A percentile compares a stretch with the other conserved stretches of the same genome.
phyloP scores from a whole-genome alignment of 805 yeast species.

The Suhomyces canberraensis region DNA sequence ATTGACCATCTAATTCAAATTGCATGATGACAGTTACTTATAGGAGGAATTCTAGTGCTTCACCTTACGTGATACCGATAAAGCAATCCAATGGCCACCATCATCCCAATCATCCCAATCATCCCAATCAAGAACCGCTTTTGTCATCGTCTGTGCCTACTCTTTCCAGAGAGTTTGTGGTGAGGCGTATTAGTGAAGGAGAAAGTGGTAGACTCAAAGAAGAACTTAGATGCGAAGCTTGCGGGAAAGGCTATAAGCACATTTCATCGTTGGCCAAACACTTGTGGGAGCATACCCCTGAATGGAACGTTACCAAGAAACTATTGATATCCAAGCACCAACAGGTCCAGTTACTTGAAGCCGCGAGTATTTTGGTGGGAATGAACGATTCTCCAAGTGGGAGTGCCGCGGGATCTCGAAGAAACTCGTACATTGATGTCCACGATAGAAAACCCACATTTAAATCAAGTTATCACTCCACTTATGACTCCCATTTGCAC shows the following conservation, averaged over 20 bases:
- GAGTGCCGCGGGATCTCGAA: constrained; percentile 2
- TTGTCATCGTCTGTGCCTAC: constrained; percentile 48
- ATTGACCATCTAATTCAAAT: no score
- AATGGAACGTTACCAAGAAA: constrained; percentile 85
- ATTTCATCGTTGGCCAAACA: constrained; percentile 85
- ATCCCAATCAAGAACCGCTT: no score
- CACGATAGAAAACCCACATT: constrained; percentile 1
- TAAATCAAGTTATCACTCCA: neutral
- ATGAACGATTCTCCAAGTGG: constrained; percentile 50
- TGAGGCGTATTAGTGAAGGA: constrained; percentile 79
- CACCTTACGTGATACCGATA: constrained; percentile 29
- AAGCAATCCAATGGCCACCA: constrained; percentile 17
- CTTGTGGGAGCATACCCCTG: constrained; percentile 93
- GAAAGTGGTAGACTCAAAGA: constrained; percentile 83
- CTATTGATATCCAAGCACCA: constrained; percentile 81
- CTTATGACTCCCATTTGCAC: neutral
- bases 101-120: constrained; percentile 4
- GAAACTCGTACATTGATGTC: constrained; percentile 3
- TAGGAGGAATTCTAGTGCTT: constrained; percentile 25
- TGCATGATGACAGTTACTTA: no score
- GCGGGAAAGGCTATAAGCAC: constrained; percentile 90
- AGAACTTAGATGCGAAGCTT: constrained; percentile 82
- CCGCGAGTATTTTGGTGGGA: constrained; percentile 72
- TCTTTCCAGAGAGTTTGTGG: constrained; percentile 67
- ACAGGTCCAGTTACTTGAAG: constrained; percentile 79